phyloP scores from a whole-genome alignment of 2,329 filamentous ascomycete species.

The Arthrobotrys pseudoclavata region DNA sequence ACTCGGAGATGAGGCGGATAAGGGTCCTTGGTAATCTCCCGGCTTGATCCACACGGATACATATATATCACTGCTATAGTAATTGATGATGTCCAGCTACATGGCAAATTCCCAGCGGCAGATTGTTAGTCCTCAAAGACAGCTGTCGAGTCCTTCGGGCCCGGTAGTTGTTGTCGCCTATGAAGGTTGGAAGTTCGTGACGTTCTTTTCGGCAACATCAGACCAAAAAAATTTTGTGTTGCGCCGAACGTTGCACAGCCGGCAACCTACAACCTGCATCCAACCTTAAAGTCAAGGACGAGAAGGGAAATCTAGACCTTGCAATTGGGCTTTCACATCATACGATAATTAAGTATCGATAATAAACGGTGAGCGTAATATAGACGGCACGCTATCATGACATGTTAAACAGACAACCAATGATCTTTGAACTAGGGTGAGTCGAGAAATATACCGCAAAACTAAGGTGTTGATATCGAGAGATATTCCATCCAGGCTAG shows the following conservation, averaged over 20 bases:
- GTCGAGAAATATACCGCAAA: conserved; percentile 30
- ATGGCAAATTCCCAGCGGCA: conserved; percentile 14
- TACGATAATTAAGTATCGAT: conserved; percentile 23
- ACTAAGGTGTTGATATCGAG: neutral
- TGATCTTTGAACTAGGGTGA: conserved; percentile 6
- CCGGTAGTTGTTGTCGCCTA: conserved; percentile 27
- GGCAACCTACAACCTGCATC: neutral
- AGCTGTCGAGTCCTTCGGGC: conserved; percentile 26
- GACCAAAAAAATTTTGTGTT: conserved; percentile 37
- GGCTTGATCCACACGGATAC: conserved; percentile 44
- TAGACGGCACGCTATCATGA: conserved; percentile 39
- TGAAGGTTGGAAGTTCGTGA: conserved; percentile 30
- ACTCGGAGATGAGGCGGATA: conserved; percentile 60
- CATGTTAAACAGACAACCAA: conserved; percentile 24
- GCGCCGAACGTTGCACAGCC: conserved; percentile 8
- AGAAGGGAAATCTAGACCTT: conserved; percentile 24
- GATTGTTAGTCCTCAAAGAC: conserved; percentile 18
- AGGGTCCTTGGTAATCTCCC: conserved; percentile 59
- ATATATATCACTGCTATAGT: conserved; percentile 17
- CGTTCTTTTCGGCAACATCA: conserved; percentile 21
- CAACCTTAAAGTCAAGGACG: conserved; percentile 24
- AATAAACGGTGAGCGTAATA: neutral
- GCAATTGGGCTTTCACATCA: conserved; percentile 1
- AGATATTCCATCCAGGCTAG: conserved; percentile 40
- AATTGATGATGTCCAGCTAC: conserved; percentile 23